phyloP scores from a whole-genome alignment of 345 rosid genomes.

The Excoecaria agallocha region DNA sequence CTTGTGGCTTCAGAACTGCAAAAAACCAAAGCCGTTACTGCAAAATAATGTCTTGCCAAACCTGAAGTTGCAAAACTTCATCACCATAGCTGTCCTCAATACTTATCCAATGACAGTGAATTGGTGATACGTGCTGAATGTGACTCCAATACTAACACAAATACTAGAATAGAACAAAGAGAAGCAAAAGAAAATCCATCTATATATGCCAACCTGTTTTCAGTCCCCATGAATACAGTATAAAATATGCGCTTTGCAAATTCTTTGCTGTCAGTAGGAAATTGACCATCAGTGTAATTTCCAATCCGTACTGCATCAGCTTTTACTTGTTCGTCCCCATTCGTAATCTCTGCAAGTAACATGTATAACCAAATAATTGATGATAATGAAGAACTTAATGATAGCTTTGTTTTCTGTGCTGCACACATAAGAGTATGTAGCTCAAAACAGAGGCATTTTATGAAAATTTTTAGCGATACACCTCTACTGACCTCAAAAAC shows the following conservation, averaged over 20 bases:
- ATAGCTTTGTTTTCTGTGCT: neutral
- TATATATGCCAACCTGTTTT: slow-evolving; percentile 67
- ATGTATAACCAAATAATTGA: slow-evolving; percentile 4
- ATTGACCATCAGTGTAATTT: slow-evolving; percentile 57
- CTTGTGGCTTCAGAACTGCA: slow-evolving; percentile 81
- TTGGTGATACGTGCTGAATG: neutral
- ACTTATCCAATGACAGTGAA: neutral
- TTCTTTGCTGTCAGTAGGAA: slow-evolving; percentile 87
- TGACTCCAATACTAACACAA: neutral
- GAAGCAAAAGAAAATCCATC: neutral
- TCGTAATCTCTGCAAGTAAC: slow-evolving; percentile 59
- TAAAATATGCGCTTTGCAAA: slow-evolving; percentile 87
- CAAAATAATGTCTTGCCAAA: neutral
- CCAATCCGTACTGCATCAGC: slow-evolving; percentile 90
- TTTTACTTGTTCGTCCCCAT: slow-evolving; percentile 90
- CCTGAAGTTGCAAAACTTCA: neutral
- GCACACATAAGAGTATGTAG: neutral
- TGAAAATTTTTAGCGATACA: neutral
- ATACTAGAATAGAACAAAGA: neutral
- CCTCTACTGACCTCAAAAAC: neutral
- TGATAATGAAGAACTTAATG: slow-evolving; percentile 3
- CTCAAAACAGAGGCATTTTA: neutral
- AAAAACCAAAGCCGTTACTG: slow-evolving; percentile 5
- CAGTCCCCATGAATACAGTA: slow-evolving; percentile 92
- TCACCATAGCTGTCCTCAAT: neutral